phyloP scores from a whole-genome alignment of 441 rosid species.

The Hura crepitans region DNA sequence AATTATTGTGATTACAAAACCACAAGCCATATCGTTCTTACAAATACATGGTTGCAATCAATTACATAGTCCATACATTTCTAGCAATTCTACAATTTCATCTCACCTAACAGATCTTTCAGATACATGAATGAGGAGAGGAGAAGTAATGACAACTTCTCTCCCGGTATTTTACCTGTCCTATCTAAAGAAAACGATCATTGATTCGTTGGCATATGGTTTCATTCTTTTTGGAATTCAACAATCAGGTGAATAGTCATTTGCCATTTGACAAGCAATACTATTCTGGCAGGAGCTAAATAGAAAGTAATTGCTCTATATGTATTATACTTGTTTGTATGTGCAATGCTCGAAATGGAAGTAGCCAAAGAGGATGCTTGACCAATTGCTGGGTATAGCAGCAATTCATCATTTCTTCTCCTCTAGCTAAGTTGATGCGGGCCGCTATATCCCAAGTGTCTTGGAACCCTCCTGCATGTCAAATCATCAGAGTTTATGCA shows the following conservation, averaged over 20 bases:
- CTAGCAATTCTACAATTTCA: constrained; percentile 8
- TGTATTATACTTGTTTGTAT: constrained; percentile 8
- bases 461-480: constrained; percentile 40
- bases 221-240: constrained; percentile 17
- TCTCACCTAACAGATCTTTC: background rate
- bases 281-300: constrained; percentile 9
- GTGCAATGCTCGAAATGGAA: constrained; percentile 23
- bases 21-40: background rate
- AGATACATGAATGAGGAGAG: background rate
- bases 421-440: constrained; percentile 14
- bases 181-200: constrained; percentile 10
- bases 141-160: constrained; percentile 3
- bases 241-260: constrained; percentile 18
- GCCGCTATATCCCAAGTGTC: constrained; percentile 25
- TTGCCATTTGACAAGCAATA: constrained; percentile 8
- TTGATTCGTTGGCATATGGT: background rate
- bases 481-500: background rate
- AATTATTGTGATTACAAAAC: background rate
- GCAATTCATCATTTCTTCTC: background rate
- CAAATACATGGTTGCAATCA: background rate
- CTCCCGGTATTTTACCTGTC: constrained; percentile 7
- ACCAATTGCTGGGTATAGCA: constrained; percentile 5
- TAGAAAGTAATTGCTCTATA: constrained; percentile 21
- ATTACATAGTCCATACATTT: constrained; percentile 11
- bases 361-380: background rate